A percentile compares a stretch with the other conserved stretches of the same genome.
Conservation (phyloP, 2,329 filamentous ascomycete species). For the Cercospora berteroae region DNA sequence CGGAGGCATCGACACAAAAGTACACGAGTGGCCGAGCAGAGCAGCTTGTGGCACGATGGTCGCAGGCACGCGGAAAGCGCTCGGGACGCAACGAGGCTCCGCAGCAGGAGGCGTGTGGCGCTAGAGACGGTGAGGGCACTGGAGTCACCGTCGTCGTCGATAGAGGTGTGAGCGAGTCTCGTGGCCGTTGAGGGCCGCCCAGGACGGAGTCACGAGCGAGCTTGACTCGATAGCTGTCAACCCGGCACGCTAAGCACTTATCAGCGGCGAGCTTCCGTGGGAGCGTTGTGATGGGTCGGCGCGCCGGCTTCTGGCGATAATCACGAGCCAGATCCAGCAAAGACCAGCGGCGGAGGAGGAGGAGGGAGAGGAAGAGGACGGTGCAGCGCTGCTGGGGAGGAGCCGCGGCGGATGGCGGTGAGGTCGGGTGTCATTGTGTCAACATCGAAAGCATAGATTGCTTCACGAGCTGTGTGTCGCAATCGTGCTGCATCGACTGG, state of each 20-base stretch:
- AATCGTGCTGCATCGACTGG: neutral
- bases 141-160: neutral
- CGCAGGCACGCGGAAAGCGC: constrained; percentile 9
- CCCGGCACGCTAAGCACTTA: neutral
- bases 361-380: neutral
- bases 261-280: neutral
- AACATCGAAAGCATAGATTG: neutral
- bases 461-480: constrained; percentile 1
- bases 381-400: neutral
- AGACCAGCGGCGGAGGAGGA: neutral
- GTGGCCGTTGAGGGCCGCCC: constrained; percentile 12
- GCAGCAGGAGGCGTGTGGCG: constrained; percentile 7
- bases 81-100: constrained; percentile 18
- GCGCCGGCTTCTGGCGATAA: neutral
- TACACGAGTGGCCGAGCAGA: constrained; percentile 23
- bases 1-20: constrained; percentile 23
- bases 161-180: constrained; percentile 6
- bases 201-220: constrained; percentile 16
- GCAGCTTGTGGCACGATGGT: constrained; percentile 16
- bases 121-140: neutral
- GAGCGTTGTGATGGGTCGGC: neutral
- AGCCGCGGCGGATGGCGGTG: neutral
- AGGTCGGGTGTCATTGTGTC: neutral
- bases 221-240: constrained; percentile 14
- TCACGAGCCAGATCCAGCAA: neutral